These are phyloP conservation scores for Trichocomaceae sp. DNA, from an alignment of 2,329 filamentous ascomycete genomes.

Conservation along the genomic window DNA sequence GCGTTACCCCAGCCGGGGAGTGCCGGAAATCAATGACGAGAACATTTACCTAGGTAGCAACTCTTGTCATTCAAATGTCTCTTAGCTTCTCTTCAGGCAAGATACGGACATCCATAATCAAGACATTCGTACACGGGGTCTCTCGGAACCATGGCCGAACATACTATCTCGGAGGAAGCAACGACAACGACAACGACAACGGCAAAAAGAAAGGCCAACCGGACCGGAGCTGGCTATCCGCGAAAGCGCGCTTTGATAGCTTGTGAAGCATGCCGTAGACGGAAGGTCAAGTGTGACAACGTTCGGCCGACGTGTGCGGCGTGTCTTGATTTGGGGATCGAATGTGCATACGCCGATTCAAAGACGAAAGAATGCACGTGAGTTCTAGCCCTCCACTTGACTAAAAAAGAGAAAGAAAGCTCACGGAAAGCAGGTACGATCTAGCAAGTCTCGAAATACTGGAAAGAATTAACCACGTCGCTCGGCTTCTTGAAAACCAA, in stretches of 20 bases:
- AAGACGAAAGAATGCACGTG: neutral
- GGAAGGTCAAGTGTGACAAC: conserved; percentile 8
- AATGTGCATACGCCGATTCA: neutral
- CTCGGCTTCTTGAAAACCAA: neutral
- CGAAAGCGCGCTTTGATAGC: neutral
- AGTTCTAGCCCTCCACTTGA: neutral
- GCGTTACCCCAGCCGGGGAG: conserved; percentile 2
- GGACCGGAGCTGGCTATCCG: neutral
- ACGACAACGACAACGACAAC: no score
- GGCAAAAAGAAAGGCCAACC: neutral
- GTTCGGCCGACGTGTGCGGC: neutral
- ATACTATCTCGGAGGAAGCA: neutral
- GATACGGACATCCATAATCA: neutral
- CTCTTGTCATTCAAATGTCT: neutral
- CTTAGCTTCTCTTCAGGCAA: neutral
- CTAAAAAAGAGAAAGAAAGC: neutral
- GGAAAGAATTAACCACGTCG: conserved; percentile 3
- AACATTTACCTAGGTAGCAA: neutral
- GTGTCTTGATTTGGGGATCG: neutral
- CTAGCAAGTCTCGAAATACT: conserved; percentile 2
- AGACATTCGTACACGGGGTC: neutral
- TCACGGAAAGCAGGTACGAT: neutral
- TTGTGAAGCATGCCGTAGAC: conserved; percentile 1
- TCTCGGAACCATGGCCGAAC: neutral
- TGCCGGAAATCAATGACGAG: neutral